Conservation (phyloP, 257 asterid species). For the Leonotis leonurus region DNA sequence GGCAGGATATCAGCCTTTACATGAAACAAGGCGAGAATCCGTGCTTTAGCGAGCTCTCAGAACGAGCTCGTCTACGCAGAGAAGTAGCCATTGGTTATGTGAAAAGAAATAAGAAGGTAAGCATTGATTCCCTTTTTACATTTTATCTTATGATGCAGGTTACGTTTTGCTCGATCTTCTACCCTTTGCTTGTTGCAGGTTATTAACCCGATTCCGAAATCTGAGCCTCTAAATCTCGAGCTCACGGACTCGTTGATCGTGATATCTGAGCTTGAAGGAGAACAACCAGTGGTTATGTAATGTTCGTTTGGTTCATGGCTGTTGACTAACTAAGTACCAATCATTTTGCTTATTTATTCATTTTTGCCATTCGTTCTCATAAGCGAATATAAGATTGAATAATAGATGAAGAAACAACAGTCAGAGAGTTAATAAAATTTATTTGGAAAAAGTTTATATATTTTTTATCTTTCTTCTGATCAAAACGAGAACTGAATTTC, state of each 20-base stretch:
- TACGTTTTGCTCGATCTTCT: not conserved
- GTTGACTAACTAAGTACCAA: no score
- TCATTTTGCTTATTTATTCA: no score
- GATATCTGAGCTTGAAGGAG: conserved; percentile 87
- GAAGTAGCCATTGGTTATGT: conserved; percentile 95
- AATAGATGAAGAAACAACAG: no score
- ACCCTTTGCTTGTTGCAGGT: conserved; percentile 41
- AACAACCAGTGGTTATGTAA: conserved; percentile 39
- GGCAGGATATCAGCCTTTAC: conserved; percentile 74
- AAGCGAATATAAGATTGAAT: no score
- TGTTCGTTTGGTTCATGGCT: not conserved
- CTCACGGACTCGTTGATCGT: conserved; percentile 58
- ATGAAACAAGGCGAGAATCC: conserved; percentile 76
- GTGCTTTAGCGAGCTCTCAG: conserved; percentile 75
- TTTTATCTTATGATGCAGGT: not conserved
- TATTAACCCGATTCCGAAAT: conserved; percentile 74
- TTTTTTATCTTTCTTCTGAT: no score
- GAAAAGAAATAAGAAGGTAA: conserved; percentile 63
- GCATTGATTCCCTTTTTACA: not conserved
- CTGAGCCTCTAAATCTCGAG: conserved; percentile 56
- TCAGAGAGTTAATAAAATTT: no score
- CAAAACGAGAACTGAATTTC: no score
- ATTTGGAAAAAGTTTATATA: no score
- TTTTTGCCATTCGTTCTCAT: no score
- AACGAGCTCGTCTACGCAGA: conserved; percentile 80